phyloP scores from a whole-genome alignment of 1,284 basidiomycete species.

The Moesziomyces antarcticus region DNA sequence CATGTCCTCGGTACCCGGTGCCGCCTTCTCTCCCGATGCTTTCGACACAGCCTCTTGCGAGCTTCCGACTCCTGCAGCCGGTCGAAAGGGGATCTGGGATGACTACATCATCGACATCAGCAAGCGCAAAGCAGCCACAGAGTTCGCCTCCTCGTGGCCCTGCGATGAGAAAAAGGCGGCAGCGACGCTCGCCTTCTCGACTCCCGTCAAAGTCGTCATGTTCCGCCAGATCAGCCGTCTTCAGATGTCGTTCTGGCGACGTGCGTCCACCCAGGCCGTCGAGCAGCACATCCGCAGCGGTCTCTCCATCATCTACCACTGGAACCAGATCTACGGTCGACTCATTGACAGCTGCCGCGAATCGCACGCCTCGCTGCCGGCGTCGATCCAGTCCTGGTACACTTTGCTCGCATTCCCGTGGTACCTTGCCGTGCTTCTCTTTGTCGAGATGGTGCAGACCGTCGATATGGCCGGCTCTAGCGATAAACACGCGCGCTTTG shows the following conservation, averaged over 20 bases:
- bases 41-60: background rate
- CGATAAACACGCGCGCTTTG: slow-evolving; percentile 6
- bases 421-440: slow-evolving; percentile 26
- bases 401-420: slow-evolving; percentile 23
- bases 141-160: slow-evolving; percentile 16
- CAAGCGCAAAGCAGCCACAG: slow-evolving; percentile 9
- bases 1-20: slow-evolving; percentile 3
- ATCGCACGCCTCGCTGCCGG: slow-evolving; percentile 16
- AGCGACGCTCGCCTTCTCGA: slow-evolving; percentile 20
- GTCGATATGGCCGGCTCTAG: slow-evolving; percentile 21
- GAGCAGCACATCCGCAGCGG: slow-evolving; percentile 26
- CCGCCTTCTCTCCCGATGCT: background rate
- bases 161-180: slow-evolving; percentile 11
- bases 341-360: slow-evolving; percentile 22
- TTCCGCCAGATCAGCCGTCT: slow-evolving; percentile 26
- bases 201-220: slow-evolving; percentile 31
- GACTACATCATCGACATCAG: slow-evolving; percentile 25
- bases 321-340: slow-evolving; percentile 21
- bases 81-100: slow-evolving; percentile 23
- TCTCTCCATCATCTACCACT: slow-evolving; percentile 25
- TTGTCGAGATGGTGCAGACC: slow-evolving; percentile 34
- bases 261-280: slow-evolving; percentile 9
- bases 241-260: slow-evolving; percentile 30
- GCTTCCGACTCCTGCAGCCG: background rate
- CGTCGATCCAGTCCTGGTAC: slow-evolving; percentile 31